These are phyloP conservation scores for Mycena sanguinolenta DNA, from an alignment of 768 basidiomycete species.

Conservation along the genomic window DNA sequence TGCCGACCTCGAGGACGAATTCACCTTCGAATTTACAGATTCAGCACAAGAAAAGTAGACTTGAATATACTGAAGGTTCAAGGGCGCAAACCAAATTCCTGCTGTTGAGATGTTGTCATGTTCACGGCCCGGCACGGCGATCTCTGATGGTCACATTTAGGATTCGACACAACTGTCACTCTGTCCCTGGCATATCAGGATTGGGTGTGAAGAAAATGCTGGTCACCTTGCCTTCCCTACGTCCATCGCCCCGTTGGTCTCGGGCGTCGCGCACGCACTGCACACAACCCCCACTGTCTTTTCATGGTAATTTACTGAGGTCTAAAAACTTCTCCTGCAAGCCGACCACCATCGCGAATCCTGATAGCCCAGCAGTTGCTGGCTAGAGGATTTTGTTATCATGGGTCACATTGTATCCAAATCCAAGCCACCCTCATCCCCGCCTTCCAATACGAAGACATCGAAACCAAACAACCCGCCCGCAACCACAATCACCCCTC, in stretches of 20 bases:
- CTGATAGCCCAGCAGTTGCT: background rate
- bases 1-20: too few relatives aligned
- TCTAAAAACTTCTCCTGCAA: too few relatives aligned
- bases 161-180: background rate
- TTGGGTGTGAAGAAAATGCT: background rate
- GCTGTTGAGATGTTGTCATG: too few relatives aligned
- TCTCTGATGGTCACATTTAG: slow-evolving; percentile 5
- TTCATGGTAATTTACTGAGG: background rate
- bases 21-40: too few relatives aligned
- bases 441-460: background rate
- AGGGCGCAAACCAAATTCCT: too few relatives aligned
- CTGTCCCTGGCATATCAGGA: background rate
- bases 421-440: background rate
- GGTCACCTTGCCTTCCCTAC: background rate
- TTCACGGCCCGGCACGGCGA: background rate
- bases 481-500: background rate
- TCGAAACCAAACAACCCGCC: background rate
- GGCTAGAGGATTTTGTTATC: background rate
- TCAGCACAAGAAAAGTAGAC: too few relatives aligned
- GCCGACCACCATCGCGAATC: background rate
- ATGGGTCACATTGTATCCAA: background rate
- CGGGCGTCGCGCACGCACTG: background rate
- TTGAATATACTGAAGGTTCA: too few relatives aligned
- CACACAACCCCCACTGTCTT: slow-evolving; percentile 1
- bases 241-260: background rate